phyloP scores from a whole-genome alignment of 2,329 filamentous ascomycete species.

The Aphanoascus verrucosus region DNA sequence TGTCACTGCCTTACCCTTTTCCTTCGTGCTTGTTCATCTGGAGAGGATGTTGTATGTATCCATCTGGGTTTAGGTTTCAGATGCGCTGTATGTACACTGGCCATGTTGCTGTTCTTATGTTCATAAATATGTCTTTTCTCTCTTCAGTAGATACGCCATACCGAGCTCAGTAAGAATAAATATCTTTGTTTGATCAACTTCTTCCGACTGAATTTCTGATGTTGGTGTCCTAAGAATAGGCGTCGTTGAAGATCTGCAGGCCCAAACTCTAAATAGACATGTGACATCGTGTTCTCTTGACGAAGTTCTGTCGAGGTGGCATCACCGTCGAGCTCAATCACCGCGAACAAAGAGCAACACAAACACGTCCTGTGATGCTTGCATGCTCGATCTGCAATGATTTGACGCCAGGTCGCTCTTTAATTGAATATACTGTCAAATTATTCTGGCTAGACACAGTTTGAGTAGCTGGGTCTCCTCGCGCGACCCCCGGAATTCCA shows the following conservation, averaged over 20 bases:
- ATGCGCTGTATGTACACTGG: neutral
- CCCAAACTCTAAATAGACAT: slow-evolving; percentile 10
- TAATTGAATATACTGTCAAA: neutral
- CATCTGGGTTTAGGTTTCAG: neutral
- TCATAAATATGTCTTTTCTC: too few species aligned
- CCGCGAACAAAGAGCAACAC: neutral
- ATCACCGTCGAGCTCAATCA: neutral
- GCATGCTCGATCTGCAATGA: neutral
- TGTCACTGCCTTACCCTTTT: neutral
- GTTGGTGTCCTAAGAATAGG: neutral
- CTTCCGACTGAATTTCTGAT: neutral
- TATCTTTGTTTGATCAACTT: neutral
- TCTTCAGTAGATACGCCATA: too few species aligned
- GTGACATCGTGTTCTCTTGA: slow-evolving; percentile 5
- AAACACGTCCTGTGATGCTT: neutral
- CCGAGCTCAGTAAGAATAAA: neutral
- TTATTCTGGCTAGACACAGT: neutral
- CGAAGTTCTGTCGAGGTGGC: slow-evolving; percentile 9
- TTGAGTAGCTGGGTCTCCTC: neutral
- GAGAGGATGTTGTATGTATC: neutral
- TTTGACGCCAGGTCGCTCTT: neutral
- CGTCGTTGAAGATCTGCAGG: neutral
- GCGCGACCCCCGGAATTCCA: neutral
- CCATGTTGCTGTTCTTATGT: too few species aligned
- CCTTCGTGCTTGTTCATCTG: neutral